Conservation (phyloP, 495 filamentous ascomycete genomes). For the Lasiosphaeriaceae sp. region DNA sequence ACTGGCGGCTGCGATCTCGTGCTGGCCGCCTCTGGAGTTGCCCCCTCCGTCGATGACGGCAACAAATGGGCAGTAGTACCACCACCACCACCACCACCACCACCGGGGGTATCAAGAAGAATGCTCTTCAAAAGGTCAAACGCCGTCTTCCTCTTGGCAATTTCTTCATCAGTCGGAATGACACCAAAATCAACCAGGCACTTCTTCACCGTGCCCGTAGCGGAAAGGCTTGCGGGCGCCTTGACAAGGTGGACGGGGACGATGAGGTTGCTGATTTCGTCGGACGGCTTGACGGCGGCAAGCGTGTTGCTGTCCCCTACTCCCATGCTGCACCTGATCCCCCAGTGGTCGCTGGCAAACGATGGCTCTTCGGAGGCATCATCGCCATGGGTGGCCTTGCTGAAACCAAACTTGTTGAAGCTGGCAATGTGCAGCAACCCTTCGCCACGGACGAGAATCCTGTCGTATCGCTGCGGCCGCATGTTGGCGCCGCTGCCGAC, state of each 20-base stretch:
- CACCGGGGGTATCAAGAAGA: conserved; percentile 27
- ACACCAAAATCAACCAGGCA: conserved; percentile 26
- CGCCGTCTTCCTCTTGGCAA: conserved; percentile 34
- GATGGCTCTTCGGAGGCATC: background rate
- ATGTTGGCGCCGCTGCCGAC: conserved; percentile 35
- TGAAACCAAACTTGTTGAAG: conserved; percentile 50
- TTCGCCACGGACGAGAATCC: conserved; percentile 46
- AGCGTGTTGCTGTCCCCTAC: conserved; percentile 11
- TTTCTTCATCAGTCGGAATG: conserved; percentile 42
- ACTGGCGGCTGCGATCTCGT: conserved; percentile 20
- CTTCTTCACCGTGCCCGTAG: conserved; percentile 20
- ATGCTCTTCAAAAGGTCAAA: conserved; percentile 41
- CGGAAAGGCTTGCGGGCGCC: conserved; percentile 18
- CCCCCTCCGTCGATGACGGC: conserved; percentile 1
- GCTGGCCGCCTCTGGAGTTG: conserved; percentile 12
- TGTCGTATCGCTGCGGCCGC: conserved; percentile 57
- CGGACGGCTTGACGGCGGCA: background rate
- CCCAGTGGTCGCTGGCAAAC: conserved; percentile 56
- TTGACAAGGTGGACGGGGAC: conserved; percentile 22
- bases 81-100: too few relatives aligned
- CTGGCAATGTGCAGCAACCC: conserved; percentile 28
- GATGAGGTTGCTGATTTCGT: conserved; percentile 15
- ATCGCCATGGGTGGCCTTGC: conserved; percentile 13
- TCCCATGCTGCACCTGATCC: conserved; percentile 42
- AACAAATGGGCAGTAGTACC: too few relatives aligned